Conservation (phyloP, 495 filamentous ascomycete genomes). For the Schizothecium vesticola region DNA sequence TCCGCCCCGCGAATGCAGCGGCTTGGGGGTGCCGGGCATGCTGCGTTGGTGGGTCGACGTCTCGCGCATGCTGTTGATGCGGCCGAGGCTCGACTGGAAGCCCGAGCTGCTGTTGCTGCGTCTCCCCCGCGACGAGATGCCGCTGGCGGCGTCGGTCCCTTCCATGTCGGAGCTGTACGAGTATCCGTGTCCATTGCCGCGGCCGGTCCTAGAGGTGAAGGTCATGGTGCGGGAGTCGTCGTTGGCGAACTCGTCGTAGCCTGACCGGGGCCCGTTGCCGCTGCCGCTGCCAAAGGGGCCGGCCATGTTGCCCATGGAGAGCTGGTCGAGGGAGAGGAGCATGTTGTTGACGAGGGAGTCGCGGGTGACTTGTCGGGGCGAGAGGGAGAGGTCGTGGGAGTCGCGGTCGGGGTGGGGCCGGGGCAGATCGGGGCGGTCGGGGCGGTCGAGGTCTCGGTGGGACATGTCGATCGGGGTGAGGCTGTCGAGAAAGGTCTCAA, state of each 20-base stretch:
- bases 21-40: conserved; percentile 27
- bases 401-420: conserved; percentile 47
- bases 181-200: conserved; percentile 59
- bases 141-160: conserved; percentile 57
- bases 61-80: conserved; percentile 59
- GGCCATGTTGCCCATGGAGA: conserved; percentile 52
- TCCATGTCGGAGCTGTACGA: conserved; percentile 70
- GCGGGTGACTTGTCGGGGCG: conserved; percentile 65
- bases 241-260: conserved; percentile 25
- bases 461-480: conserved; percentile 29
- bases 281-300: conserved; percentile 8
- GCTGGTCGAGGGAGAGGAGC: conserved; percentile 81
- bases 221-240: conserved; percentile 33
- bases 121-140: conserved; percentile 60
- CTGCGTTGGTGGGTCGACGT: conserved; percentile 31
- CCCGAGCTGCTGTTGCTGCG: conserved; percentile 80
- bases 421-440: conserved; percentile 32
- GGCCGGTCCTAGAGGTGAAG: conserved; percentile 33
- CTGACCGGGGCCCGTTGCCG: conserved; percentile 10
- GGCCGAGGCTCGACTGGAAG: conserved; percentile 55
- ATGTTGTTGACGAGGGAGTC: conserved; percentile 91
- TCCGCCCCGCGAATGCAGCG: conserved; percentile 45
- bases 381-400: conserved; percentile 82
- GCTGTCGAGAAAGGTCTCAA: conserved; percentile 31
- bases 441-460: conserved; percentile 28